Percentiles rank a stretch among this genome's conserved stretches.
Conservation (phyloP, 352 stramenopile species). For the Globisporangium solare region DNA sequence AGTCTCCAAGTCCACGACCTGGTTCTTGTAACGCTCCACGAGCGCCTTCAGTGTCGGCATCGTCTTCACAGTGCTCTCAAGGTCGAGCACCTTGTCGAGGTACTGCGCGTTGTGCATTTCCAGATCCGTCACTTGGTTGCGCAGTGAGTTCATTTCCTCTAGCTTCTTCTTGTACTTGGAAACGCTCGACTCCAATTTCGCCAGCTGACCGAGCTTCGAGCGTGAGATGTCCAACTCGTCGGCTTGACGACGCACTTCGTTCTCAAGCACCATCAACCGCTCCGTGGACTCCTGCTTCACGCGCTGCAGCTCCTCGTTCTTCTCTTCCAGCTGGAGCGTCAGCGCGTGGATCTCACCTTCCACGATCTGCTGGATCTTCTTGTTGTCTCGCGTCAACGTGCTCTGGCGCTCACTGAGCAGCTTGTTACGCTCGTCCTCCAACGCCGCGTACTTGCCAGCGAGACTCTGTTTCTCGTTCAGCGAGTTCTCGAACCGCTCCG, state of each 20-base stretch:
- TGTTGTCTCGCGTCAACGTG: slow-evolving; percentile 78
- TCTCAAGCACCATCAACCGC: slow-evolving; percentile 74
- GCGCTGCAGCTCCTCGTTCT: slow-evolving; percentile 66
- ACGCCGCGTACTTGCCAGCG: slow-evolving; percentile 31
- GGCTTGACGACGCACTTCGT: slow-evolving; percentile 81
- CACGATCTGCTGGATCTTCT: slow-evolving; percentile 86
- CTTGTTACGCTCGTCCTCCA: slow-evolving; percentile 69
- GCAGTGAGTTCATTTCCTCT: slow-evolving; percentile 81
- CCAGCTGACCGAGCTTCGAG: slow-evolving; percentile 76
- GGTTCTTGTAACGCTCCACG: slow-evolving; percentile 87
- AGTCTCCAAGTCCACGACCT: slow-evolving; percentile 84
- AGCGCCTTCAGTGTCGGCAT: slow-evolving; percentile 75
- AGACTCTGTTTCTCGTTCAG: slow-evolving; percentile 46
- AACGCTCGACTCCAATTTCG: slow-evolving; percentile 77
- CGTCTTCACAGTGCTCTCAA: slow-evolving; percentile 85
- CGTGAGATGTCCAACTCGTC: slow-evolving; percentile 84
- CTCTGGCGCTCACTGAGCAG: slow-evolving; percentile 66
- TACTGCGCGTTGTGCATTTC: slow-evolving; percentile 78
- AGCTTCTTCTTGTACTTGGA: slow-evolving; percentile 86
- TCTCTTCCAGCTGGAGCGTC: slow-evolving; percentile 72
- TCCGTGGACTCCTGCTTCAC: slow-evolving; percentile 72
- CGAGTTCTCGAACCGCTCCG: slow-evolving; percentile 61
- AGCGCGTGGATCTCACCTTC: slow-evolving; percentile 75
- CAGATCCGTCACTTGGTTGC: slow-evolving; percentile 69
- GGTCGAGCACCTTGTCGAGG: slow-evolving; percentile 78